phyloP scores from a whole-genome alignment of 352 stramenopile genomes.

The Pythium insidiosum region DNA sequence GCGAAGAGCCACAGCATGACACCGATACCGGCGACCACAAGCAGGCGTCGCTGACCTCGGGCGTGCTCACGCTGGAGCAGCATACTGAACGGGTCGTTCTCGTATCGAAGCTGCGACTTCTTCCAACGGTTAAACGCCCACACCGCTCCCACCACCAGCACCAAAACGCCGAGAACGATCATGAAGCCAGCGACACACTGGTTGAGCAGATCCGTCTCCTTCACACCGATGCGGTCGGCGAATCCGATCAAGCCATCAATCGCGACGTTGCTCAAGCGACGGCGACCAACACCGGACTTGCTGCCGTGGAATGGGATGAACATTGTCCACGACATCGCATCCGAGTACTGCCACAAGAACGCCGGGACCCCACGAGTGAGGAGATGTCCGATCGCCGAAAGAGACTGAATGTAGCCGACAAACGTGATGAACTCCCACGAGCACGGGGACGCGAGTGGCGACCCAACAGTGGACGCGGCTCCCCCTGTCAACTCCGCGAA shows the following conservation, averaged over 20 bases:
- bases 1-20: slow-evolving; percentile 14
- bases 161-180: slow-evolving; percentile 6
- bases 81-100: slow-evolving; percentile 1
- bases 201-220: slow-evolving; percentile 10
- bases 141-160: slow-evolving; percentile 19
- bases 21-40: too few relatives aligned
- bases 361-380: slow-evolving; percentile 3
- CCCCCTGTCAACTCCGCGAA: slow-evolving; percentile 4
- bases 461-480: slow-evolving; percentile 1
- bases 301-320: slow-evolving; percentile 11
- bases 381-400: slow-evolving; percentile 8
- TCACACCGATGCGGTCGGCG: slow-evolving; percentile 16
- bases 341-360: slow-evolving; percentile 13
- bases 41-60: slow-evolving; percentile 9
- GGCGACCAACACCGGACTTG: neutral
- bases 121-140: too few relatives aligned
- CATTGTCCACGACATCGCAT: slow-evolving; percentile 21
- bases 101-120: slow-evolving; percentile 1
- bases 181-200: slow-evolving; percentile 10
- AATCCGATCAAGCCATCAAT: slow-evolving; percentile 13
- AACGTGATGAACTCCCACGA: slow-evolving; percentile 20
- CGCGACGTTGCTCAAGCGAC: slow-evolving; percentile 9
- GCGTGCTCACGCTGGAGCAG: too few relatives aligned
- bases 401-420: slow-evolving; percentile 18
- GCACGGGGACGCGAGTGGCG: slow-evolving; percentile 7